These are phyloP conservation scores for Pseudozyma tsukubaensis DNA, from an alignment of 1,284 basidiomycete species.

Conservation along the genomic window DNA sequence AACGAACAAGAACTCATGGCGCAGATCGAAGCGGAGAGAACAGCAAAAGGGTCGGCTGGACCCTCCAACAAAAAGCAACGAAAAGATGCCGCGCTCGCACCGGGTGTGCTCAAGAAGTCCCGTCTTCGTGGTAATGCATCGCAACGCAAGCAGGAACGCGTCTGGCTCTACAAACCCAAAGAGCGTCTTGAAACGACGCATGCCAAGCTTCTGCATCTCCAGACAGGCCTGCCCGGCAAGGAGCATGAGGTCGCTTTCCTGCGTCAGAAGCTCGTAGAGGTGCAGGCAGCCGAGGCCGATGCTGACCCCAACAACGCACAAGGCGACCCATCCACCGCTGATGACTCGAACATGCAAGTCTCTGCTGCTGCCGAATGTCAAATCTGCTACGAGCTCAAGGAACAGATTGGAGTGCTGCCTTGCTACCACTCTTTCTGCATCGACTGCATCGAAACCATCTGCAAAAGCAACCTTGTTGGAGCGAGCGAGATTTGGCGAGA, in stretches of 20 bases:
- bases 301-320: constrained; percentile 78
- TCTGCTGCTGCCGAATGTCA: constrained; percentile 29
- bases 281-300: constrained; percentile 75
- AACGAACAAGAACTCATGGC: constrained; percentile 27
- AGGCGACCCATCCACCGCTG: constrained; percentile 66
- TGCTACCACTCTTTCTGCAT: constrained; percentile 56
- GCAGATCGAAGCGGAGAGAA: constrained; percentile 27
- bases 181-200: constrained; percentile 41
- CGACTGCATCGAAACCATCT: constrained; percentile 42
- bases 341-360: constrained; percentile 69
- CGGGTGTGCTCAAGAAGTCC: constrained; percentile 45
- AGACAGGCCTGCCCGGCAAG: constrained; percentile 20
- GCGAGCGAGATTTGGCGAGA: neutral
- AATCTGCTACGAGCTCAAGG: constrained; percentile 44
- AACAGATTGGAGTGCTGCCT: constrained; percentile 45
- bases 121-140: constrained; percentile 46
- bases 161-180: constrained; percentile 50
- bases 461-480: constrained; percentile 16
- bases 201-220: constrained; percentile 6
- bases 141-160: constrained; percentile 34
- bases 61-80: constrained; percentile 12
- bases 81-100: constrained; percentile 24
- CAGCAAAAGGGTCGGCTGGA: neutral
- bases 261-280: constrained; percentile 30
- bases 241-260: constrained; percentile 50